Evolutionary conservation across 768 basidiomycete species (phyloP).

Genomic region (Termitomyces eurrhizus): DNA sequence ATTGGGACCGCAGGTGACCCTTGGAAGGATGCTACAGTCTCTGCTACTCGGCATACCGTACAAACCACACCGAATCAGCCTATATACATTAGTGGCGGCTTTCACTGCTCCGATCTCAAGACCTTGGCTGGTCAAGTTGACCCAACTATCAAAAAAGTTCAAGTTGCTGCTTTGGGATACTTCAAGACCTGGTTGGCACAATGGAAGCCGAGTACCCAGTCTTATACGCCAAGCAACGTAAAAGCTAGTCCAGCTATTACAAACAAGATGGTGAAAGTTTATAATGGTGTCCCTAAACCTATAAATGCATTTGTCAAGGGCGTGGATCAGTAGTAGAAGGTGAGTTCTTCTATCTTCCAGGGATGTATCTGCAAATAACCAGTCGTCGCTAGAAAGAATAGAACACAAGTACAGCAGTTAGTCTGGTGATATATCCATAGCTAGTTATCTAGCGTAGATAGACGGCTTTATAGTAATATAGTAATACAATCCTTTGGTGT

Average conservation of each 20-base stretch:
- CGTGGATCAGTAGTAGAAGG: conserved; percentile 13
- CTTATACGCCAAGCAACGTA: neutral
- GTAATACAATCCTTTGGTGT: neutral
- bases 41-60: conserved; percentile 45
- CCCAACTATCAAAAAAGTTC: conserved; percentile 48
- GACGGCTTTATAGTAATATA: no score
- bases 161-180: conserved; percentile 44
- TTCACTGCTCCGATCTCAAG: conserved; percentile 63
- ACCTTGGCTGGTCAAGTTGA: conserved; percentile 39
- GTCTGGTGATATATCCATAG: no score
- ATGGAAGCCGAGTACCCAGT: conserved; percentile 25
- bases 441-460: no score
- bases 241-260: neutral
- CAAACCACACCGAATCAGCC: conserved; percentile 50
- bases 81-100: conserved; percentile 56
- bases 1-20: conserved; percentile 51
- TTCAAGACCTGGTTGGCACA: conserved; percentile 59
- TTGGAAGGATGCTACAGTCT: conserved; percentile 68
- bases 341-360: neutral
- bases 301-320: conserved; percentile 32
- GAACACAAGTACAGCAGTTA: neutral
- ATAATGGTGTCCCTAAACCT: conserved; percentile 20
- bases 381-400: neutral
- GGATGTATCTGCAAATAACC: neutral
- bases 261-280: neutral